Base-by-base conservation (phyloP, 169 alveolate genomes). In the Plasmodium knowlesi region DNA sequence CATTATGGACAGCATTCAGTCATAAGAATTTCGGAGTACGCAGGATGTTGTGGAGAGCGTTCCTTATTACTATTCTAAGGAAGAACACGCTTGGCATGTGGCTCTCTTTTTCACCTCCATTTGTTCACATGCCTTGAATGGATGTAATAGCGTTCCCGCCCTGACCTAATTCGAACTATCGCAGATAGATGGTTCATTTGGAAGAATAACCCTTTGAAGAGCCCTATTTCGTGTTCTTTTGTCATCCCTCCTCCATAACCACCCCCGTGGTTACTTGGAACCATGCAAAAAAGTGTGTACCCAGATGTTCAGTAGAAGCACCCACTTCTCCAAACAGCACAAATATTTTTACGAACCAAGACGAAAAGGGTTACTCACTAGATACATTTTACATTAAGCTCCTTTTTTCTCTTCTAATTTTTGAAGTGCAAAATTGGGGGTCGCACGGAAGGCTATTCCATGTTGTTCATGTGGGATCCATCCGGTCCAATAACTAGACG, bases 1-100 rank as follows among this genome's bases (percentile, higher is more conserved):
- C 34, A 91, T 91, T 80, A 82, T 91, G 84, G 74, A 91, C 67
- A 91, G 85, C 34, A 91, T 82, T 37, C 83, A 82, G 25, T 39
- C 92, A 82, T 91, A 82, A 90, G n/a, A 25, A 34, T 34, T 32
- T 28, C 25, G 43, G 70, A 0, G n/a, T 5, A 34, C 25, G 50
- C 12, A 37, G 37, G 83, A 32, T 28, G 14, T 28, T 43, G 28
- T 12, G 50, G 54, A 73, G 25, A 1, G 34, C 53, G 50, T 39
- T 72, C 54, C 22, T 16, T 30, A 8, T 54, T 37, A 67, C 30
- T 67, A 67, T 22, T 67, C 0, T 67, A 22, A 67, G 22, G 37
- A 16, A 5, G 14, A 5, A 4, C n/a, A 19, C 16, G 10, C 76
- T 25, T 67, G 5, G 1, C 16, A 34, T 19, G 37, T 67, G 9